phyloP scores from a whole-genome alignment of 495 filamentous ascomycete species.

The Glutinoglossum americanum region DNA sequence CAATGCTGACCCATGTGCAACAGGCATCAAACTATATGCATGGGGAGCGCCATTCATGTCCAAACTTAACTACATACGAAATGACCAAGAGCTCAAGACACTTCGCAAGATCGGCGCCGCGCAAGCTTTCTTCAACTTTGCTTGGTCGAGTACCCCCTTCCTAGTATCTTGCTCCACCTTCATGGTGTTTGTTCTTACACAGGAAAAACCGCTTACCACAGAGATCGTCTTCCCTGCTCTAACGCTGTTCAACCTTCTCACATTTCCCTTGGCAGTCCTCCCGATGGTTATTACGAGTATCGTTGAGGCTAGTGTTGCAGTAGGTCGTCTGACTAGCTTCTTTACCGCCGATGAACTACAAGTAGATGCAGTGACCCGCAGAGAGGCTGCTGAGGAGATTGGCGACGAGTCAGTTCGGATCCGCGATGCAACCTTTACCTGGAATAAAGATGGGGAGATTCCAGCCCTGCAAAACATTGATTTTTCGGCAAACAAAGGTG shows the following conservation, averaged over 20 bases:
- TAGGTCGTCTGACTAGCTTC: constrained; percentile 65
- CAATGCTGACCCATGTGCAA: not conserved
- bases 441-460: constrained; percentile 54
- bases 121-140: constrained; percentile 88
- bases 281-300: constrained; percentile 97
- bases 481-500: constrained; percentile 71
- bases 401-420: constrained; percentile 76
- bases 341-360: constrained; percentile 83
- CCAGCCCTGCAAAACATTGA: constrained; percentile 55
- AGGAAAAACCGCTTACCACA: constrained; percentile 60
- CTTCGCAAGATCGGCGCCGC: constrained; percentile 88
- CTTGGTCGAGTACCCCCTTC: constrained; percentile 99
- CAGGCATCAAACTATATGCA: constrained; percentile 78
- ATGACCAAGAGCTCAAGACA: constrained; percentile 86
- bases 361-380: constrained; percentile 48
- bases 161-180: constrained; percentile 96
- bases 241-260: constrained; percentile 79
- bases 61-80: constrained; percentile 83
- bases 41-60: constrained; percentile 96
- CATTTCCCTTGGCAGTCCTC: constrained; percentile 82
- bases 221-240: constrained; percentile 92
- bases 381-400: constrained; percentile 40
- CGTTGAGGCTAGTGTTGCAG: constrained; percentile 88
- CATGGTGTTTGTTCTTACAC: constrained; percentile 74
- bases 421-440: constrained; percentile 75